phyloP scores from a whole-genome alignment of 345 rosid genomes.

The Carallia pectinifolia region DNA sequence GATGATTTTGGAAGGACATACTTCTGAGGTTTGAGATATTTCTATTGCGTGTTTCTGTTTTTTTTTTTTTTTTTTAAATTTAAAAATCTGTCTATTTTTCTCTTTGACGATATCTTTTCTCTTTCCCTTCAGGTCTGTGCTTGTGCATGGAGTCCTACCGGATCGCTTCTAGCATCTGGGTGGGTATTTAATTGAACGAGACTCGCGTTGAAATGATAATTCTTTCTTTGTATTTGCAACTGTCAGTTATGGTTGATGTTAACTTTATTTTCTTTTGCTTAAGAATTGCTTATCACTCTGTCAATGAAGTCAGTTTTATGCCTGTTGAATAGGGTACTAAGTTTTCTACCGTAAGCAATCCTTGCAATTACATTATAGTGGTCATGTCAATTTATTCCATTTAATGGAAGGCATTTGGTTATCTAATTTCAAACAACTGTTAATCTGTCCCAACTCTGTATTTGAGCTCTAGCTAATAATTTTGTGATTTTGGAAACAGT shows the following conservation, averaged over 20 bases:
- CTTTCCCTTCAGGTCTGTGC: constrained; percentile 73
- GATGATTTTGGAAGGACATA: constrained; percentile 92
- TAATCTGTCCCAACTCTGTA: not conserved
- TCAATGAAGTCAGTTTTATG: too few relatives aligned
- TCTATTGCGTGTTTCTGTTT: not conserved
- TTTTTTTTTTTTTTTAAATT: not conserved
- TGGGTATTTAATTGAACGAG: constrained; percentile 35
- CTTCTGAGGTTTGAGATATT: constrained; percentile 70
- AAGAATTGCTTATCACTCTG: not conserved
- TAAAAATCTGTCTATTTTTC: not conserved
- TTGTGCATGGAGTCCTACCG: constrained; percentile 99
- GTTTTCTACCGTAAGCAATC: too few relatives aligned
- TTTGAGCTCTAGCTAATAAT: not conserved
- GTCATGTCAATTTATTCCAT: too few relatives aligned
- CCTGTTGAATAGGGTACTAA: too few relatives aligned
- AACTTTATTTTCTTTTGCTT: not conserved
- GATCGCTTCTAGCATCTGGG: constrained; percentile 99
- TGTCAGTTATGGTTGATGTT: not conserved
- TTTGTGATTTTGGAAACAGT: not conserved
- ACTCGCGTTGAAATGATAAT: constrained; percentile 8
- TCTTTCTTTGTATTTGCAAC: not conserved
- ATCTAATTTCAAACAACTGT: not conserved
- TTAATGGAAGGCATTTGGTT: not conserved
- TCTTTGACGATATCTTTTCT: not conserved
- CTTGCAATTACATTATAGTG: too few relatives aligned